Conservation (phyloP, 768 basidiomycete species). For the Phlebiopsis flavidoalba region DNA sequence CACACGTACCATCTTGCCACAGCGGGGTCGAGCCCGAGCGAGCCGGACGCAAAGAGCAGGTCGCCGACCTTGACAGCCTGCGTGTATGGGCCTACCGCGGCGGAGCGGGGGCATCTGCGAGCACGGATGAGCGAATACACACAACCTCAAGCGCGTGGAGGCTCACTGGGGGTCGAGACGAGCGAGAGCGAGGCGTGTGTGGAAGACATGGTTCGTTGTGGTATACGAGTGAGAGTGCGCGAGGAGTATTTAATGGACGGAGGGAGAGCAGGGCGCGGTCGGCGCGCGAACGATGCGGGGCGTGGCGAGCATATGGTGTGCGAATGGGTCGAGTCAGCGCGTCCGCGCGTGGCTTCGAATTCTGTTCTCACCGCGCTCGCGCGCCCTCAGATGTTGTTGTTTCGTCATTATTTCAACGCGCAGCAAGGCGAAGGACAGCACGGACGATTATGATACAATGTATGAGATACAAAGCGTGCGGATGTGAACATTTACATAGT, state of each 20-base stretch:
- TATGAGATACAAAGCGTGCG: neutral
- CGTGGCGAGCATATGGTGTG: slow-evolving; percentile 2
- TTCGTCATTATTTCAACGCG: too few species aligned
- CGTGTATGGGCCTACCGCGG: slow-evolving; percentile 82
- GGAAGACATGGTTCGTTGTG: slow-evolving; percentile 22
- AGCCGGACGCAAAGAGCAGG: slow-evolving; percentile 86
- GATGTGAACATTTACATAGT: neutral
- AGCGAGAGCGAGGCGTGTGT: slow-evolving; percentile 32
- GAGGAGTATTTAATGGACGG: neutral
- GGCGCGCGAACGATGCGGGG: neutral
- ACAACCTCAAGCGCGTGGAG: neutral
- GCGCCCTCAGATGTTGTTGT: too few species aligned
- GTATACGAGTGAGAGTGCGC: neutral
- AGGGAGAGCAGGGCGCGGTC: neutral
- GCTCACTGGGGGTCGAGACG: slow-evolving; percentile 30
- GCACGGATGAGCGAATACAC: neutral
- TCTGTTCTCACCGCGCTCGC: too few species aligned
- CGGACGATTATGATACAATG: neutral
- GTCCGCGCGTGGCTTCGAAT: too few species aligned
- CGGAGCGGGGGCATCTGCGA: slow-evolving; percentile 63
- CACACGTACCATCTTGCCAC: slow-evolving; percentile 59
- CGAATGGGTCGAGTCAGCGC: neutral
- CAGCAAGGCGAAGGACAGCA: too few species aligned
- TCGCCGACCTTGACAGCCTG: slow-evolving; percentile 83
- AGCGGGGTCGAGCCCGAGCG: slow-evolving; percentile 75